Conservation (phyloP, 352 stramenopile genomes). For the Pelagophyceae sp. region DNA sequence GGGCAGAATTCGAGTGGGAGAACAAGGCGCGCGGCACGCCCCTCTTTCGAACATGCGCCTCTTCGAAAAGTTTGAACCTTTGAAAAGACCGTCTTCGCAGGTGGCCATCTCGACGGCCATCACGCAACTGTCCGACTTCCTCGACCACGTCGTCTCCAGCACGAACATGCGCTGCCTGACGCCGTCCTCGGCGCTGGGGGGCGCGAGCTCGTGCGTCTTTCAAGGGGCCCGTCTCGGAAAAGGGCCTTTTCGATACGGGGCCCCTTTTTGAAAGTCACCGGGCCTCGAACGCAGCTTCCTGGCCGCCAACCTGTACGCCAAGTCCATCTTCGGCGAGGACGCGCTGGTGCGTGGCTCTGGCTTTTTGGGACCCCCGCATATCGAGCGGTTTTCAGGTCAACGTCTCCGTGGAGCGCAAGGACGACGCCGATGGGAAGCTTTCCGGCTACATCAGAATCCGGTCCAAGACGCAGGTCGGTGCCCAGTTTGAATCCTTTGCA, state of each 20-base stretch:
- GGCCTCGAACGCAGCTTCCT: conserved; percentile 48
- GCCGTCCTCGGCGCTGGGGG: conserved; percentile 52
- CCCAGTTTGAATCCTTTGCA: too few species aligned
- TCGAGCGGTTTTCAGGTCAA: too few species aligned
- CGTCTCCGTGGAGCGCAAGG: conserved; percentile 95
- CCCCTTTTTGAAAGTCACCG: conserved; percentile 32
- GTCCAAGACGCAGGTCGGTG: conserved; percentile 99
- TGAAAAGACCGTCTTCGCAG: too few species aligned
- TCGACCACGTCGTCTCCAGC: conserved; percentile 93
- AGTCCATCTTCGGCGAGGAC: conserved; percentile 86
- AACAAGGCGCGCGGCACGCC: conserved; percentile 94
- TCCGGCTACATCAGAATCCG: conserved; percentile 97
- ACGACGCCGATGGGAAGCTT: conserved; percentile 90
- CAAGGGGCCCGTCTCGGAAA: too few species aligned
- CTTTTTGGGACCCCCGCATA: too few species aligned
- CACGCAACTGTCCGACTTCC: conserved; percentile 89
- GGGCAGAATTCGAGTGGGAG: conserved; percentile 99
- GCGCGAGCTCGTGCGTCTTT: too few species aligned
- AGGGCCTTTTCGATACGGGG: too few species aligned
- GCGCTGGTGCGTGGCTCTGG: too few species aligned
- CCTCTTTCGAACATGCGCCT: too few species aligned
- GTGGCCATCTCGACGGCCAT: conserved; percentile 84
- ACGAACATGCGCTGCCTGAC: conserved; percentile 99
- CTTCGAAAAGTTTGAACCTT: too few species aligned
- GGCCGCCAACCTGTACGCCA: conserved; percentile 66